Evolutionary conservation across 495 filamentous ascomycete species (phyloP).

Genomic region (Filosporella fistucella): DNA sequence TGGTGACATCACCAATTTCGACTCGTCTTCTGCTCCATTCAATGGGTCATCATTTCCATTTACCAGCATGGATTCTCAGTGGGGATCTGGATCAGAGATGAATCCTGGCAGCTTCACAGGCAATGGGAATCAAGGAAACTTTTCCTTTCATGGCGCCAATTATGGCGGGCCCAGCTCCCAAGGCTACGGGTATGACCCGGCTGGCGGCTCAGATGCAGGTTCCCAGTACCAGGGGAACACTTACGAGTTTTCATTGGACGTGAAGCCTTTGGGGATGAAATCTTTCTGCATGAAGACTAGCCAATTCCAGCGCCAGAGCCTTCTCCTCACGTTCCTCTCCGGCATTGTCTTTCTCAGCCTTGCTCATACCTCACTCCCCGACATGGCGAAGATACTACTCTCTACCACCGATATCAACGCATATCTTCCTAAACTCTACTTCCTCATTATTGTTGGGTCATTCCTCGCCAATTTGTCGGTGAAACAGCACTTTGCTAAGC

Average conservation of each 20-base stretch:
- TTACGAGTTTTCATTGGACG: not conserved
- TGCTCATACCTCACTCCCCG: too few species aligned
- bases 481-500: slow-evolving; percentile 4
- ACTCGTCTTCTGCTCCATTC: too few species aligned
- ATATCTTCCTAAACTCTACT: slow-evolving; percentile 10
- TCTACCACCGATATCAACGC: not conserved
- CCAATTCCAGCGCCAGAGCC: too few species aligned
- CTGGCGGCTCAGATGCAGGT: slow-evolving; percentile 6
- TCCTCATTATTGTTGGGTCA: slow-evolving; percentile 10
- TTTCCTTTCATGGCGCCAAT: slow-evolving; percentile 8
- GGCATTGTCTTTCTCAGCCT: too few species aligned
- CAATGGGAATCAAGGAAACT: slow-evolving; percentile 2
- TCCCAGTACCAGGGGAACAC: slow-evolving; percentile 12
- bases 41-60: slow-evolving; percentile 2
- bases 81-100: not conserved
- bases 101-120: slow-evolving; percentile 7
- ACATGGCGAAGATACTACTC: too few species aligned
- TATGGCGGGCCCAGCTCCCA: slow-evolving; percentile 8
- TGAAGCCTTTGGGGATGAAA: too few species aligned
- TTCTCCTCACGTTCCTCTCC: too few species aligned
- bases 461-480: slow-evolving; percentile 7
- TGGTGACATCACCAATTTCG: too few species aligned
- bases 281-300: too few species aligned
- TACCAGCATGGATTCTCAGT: not conserved
- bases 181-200: slow-evolving; percentile 2